Percentiles rank a stretch among this genome's conserved stretches.
These are phyloP conservation scores for Plectosphaerella plurivora DNA, from an alignment of 2,329 filamentous ascomycete genomes.

Conservation along the genomic window DNA sequence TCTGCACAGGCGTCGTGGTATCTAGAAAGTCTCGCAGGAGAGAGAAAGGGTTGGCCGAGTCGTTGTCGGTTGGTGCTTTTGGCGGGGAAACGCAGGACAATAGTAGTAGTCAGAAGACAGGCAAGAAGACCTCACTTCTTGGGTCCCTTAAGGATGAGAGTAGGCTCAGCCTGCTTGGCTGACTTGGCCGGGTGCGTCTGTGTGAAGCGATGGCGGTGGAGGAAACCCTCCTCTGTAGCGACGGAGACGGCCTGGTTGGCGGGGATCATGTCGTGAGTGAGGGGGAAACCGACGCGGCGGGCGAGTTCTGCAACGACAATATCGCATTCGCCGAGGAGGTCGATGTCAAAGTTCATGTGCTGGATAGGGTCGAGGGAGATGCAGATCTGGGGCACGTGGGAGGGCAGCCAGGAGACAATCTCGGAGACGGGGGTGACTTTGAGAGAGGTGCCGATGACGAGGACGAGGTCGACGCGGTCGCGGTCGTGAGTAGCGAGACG, in stretches of 20 bases:
- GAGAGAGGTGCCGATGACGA: conserved; percentile 93
- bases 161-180: conserved; percentile 2
- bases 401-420: conserved; percentile 74
- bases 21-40: neutral
- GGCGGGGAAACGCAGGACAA: neutral
- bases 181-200: conserved; percentile 4
- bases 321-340: conserved; percentile 93
- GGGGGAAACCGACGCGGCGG: conserved; percentile 72
- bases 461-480: conserved; percentile 77
- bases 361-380: conserved; percentile 79
- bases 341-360: conserved; percentile 94
- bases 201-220: conserved; percentile 38
- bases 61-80: neutral
- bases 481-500: conserved; percentile 79
- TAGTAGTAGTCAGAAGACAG: neutral
- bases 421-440: conserved; percentile 95
- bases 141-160: neutral
- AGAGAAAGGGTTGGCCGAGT: neutral
- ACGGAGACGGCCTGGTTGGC: conserved; percentile 58
- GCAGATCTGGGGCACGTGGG: conserved; percentile 84
- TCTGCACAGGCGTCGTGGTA: no score
- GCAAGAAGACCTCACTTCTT: neutral
- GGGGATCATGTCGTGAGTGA: conserved; percentile 82
- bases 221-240: conserved; percentile 38
- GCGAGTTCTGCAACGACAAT: conserved; percentile 84